A percentile compares a stretch with the other conserved stretches of the same genome.
Evolutionary conservation across 1,284 basidiomycete genomes (phyloP).

Genomic region (Tilletiaria anomala): DNA sequence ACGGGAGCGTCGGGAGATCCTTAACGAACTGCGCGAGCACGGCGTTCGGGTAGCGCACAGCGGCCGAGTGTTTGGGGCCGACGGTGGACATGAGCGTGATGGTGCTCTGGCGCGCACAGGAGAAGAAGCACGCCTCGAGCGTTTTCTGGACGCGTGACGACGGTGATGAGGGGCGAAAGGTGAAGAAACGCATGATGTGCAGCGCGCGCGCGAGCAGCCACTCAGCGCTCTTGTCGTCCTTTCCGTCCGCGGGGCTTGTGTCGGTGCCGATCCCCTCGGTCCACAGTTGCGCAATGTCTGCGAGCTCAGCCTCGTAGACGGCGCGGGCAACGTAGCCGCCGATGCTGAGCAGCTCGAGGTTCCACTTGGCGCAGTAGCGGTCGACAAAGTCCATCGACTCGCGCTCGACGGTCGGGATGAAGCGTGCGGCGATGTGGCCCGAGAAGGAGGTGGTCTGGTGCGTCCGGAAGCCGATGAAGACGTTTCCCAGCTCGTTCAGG

Average conservation of each 20-base stretch:
- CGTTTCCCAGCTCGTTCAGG: constrained; percentile 32
- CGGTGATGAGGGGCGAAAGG: constrained; percentile 57
- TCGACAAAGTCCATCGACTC: constrained; percentile 65
- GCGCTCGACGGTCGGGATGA: constrained; percentile 92
- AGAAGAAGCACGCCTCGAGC: constrained; percentile 70
- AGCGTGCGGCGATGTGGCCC: constrained; percentile 76
- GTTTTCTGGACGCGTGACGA: constrained; percentile 65
- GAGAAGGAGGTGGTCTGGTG: constrained; percentile 85
- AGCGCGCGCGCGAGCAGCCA: constrained; percentile 47
- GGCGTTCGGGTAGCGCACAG: constrained; percentile 64
- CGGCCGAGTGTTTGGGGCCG: constrained; percentile 57
- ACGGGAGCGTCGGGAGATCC: constrained; percentile 60
- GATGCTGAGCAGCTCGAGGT: constrained; percentile 27
- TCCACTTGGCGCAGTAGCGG: constrained; percentile 33
- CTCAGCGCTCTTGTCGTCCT: constrained; percentile 19
- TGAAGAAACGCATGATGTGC: constrained; percentile 55
- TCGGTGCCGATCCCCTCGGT: constrained; percentile 44
- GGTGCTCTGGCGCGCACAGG: constrained; percentile 44
- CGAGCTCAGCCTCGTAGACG: constrained; percentile 75
- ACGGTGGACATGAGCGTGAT: constrained; percentile 66
- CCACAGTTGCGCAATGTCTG: constrained; percentile 41
- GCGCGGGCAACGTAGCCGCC: constrained; percentile 62
- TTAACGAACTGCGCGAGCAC: constrained; percentile 65
- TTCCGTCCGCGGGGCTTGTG: constrained; percentile 3
- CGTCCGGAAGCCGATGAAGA: constrained; percentile 46